Percentiles rank a stretch among this genome's conserved stretches.
These are phyloP conservation scores for Leucosporidium yakuticum DNA, from an alignment of 768 basidiomycete species.

Conservation along the genomic window DNA sequence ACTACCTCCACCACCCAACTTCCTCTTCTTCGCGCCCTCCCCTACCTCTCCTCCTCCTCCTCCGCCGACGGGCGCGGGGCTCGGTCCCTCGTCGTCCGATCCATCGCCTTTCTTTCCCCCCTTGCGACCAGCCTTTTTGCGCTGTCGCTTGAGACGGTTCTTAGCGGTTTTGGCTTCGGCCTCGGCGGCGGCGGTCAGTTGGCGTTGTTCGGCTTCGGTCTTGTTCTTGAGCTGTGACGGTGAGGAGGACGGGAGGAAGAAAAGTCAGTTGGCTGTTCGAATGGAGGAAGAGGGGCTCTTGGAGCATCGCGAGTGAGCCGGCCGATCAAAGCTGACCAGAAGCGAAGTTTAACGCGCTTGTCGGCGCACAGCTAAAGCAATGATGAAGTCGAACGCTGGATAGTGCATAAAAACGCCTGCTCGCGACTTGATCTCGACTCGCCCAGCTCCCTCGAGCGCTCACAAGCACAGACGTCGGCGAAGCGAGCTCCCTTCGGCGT, in stretches of 20 bases:
- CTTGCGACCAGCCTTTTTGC: constrained; percentile 69
- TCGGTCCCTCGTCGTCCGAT: constrained; percentile 3
- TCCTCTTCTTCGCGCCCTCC: constrained; percentile 15
- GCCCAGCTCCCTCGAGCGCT: too few relatives aligned
- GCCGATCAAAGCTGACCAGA: neutral
- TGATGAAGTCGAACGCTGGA: too few relatives aligned
- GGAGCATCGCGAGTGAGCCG: neutral
- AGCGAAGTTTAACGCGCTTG: neutral
- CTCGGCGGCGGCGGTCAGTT: constrained; percentile 61
- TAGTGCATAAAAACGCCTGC: too few relatives aligned
- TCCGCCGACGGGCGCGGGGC: neutral
- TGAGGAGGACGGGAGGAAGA: neutral
- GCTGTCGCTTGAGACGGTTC: constrained; percentile 87
- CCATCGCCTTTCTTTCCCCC: constrained; percentile 11
- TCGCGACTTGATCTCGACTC: too few relatives aligned
- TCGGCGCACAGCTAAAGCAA: too few relatives aligned
- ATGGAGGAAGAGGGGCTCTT: neutral
- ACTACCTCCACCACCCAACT: constrained; percentile 4
- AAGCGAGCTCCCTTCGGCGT: too few relatives aligned
- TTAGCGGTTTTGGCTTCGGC: constrained; percentile 88
- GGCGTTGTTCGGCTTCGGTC: constrained; percentile 68
- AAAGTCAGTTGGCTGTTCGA: neutral
- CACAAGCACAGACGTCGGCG: too few relatives aligned
- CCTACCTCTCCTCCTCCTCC: neutral
- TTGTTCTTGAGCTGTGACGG: constrained; percentile 59